These are phyloP conservation scores for Tylopilus balloui DNA, from an alignment of 768 basidiomycete genomes.

Conservation along the genomic window DNA sequence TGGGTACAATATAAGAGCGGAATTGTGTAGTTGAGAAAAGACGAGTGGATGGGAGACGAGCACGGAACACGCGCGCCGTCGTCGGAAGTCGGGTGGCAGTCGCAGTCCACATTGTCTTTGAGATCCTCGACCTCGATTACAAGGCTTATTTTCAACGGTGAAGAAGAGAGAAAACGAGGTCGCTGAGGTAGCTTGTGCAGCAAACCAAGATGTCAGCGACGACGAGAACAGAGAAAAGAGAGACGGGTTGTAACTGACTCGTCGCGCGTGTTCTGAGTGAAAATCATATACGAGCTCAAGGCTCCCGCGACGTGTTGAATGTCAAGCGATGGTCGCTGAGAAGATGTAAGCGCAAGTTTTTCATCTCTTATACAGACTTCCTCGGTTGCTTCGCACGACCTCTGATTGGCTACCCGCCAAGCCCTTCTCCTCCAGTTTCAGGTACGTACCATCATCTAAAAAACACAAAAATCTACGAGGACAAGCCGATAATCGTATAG, in stretches of 20 bases:
- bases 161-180: slow-evolving; percentile 29
- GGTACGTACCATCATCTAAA: no score
- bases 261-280: slow-evolving; percentile 33
- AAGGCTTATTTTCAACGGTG: slow-evolving; percentile 11
- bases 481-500: not conserved
- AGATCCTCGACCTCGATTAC: no score
- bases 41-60: slow-evolving; percentile 32
- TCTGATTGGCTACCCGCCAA: not conserved
- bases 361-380: no score
- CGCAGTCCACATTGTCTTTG: not conserved
- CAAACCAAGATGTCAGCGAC: slow-evolving; percentile 4
- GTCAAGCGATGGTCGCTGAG: not conserved
- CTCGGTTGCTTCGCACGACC: no score
- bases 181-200: slow-evolving; percentile 27
- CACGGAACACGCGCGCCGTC: slow-evolving; percentile 9
- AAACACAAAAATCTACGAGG: not conserved
- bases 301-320: slow-evolving; percentile 4
- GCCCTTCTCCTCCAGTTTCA: no score
- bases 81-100: slow-evolving; percentile 11
- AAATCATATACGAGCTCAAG: slow-evolving; percentile 27
- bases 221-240: not conserved
- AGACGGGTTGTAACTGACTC: slow-evolving; percentile 24
- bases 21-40: slow-evolving; percentile 48
- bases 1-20: slow-evolving; percentile 39
- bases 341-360: no score